Percentiles rank a stretch among this genome's conserved stretches.
Conservation (phyloP, 2,329 filamentous ascomycete species). For the Xylaria digitata region DNA sequence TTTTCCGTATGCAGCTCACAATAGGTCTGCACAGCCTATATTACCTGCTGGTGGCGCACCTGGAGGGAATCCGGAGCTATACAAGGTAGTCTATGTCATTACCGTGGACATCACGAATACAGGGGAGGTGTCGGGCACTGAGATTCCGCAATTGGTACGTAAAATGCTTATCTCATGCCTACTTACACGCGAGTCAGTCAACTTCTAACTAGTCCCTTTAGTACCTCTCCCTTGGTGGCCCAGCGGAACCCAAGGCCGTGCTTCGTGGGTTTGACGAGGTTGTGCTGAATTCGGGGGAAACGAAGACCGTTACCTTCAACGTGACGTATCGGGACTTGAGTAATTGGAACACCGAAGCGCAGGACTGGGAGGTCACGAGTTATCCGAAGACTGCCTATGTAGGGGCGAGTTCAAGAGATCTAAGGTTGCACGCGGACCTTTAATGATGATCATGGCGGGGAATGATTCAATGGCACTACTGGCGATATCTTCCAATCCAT, state of each 20-base stretch:
- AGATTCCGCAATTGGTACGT: conserved; percentile 74
- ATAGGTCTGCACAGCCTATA: conserved; percentile 67
- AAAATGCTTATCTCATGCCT: neutral
- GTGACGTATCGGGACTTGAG: conserved; percentile 84
- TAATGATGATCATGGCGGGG: neutral
- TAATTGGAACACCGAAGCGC: conserved; percentile 80
- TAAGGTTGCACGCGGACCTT: conserved; percentile 36
- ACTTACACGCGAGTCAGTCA: neutral
- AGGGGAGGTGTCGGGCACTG: conserved; percentile 71
- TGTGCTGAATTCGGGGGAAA: conserved; percentile 74
- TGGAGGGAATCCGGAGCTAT: conserved; percentile 74
- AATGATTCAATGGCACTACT: too few species aligned
- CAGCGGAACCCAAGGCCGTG: conserved; percentile 72
- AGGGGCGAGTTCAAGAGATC: conserved; percentile 57
- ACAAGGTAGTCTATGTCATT: conserved; percentile 75
- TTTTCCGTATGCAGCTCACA: conserved; percentile 68
- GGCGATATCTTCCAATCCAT: too few species aligned
- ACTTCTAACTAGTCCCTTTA: conserved; percentile 13
- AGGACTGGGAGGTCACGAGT: conserved; percentile 79
- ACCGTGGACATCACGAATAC: conserved; percentile 77
- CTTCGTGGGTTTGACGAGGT: conserved; percentile 87
- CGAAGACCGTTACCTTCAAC: conserved; percentile 72
- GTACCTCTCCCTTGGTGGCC: conserved; percentile 82
- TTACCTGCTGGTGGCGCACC: conserved; percentile 62
- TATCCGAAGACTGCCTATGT: conserved; percentile 64